Evolutionary conservation across 306 rosid genomes (phyloP).

Genomic region (Acacia melanoxylon): DNA sequence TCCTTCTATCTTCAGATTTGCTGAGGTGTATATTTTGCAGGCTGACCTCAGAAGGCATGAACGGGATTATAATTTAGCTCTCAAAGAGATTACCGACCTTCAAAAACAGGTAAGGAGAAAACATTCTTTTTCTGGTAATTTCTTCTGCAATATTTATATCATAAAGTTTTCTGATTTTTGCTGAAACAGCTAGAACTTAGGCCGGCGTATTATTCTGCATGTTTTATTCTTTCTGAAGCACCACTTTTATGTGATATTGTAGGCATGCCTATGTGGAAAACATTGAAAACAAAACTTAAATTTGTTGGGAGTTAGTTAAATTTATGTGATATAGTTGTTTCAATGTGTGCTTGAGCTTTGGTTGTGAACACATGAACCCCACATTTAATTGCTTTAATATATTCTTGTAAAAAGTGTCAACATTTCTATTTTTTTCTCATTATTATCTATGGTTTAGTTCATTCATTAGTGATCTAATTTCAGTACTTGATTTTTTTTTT

Average conservation of each 20-base stretch:
- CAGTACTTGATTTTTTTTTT: slow-evolving; percentile 18
- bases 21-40: slow-evolving; percentile 46
- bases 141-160: slow-evolving; percentile 7
- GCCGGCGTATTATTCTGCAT: neutral
- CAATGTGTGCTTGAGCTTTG: neutral
- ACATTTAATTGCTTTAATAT: neutral
- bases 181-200: neutral
- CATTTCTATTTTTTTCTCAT: neutral
- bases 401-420: neutral
- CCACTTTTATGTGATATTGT: neutral
- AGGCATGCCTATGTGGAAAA: slow-evolving; percentile 1
- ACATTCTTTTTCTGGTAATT: neutral
- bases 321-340: neutral
- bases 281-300: neutral
- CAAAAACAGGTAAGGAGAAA: slow-evolving; percentile 68
- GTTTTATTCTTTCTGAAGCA: neutral
- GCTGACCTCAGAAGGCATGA: slow-evolving; percentile 77
- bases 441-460: slow-evolving; percentile 1
- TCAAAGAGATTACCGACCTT: slow-evolving; percentile 77
- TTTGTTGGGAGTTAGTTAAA: neutral
- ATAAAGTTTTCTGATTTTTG: slow-evolving; percentile 5
- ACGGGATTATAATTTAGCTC: slow-evolving; percentile 68
- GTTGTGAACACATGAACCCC: neutral
- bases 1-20: neutral
- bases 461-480: neutral